Percentiles rank a stretch among this genome's conserved stretches.
These are phyloP conservation scores for Alloascoidea africana DNA, from an alignment of 805 yeast genomes.

Conservation along the genomic window DNA sequence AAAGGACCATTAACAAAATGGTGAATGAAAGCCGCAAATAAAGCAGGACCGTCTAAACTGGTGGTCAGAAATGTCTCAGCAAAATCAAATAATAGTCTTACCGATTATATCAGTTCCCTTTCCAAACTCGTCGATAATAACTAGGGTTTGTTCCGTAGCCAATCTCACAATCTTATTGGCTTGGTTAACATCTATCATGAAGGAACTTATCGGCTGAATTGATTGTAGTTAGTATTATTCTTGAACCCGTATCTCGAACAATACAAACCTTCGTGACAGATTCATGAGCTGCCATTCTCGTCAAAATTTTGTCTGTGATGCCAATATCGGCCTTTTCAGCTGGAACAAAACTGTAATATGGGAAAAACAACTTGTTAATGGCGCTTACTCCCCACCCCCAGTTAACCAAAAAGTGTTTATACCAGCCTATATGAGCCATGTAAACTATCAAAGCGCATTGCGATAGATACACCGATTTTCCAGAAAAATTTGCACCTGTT, in stretches of 20 bases:
- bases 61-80: neutral
- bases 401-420: neutral
- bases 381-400: no score
- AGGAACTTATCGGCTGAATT: constrained; percentile 24
- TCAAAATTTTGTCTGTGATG: constrained; percentile 28
- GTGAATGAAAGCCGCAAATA: neutral
- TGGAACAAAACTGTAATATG: constrained; percentile 30
- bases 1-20: neutral
- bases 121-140: constrained; percentile 39
- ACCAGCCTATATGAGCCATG: constrained; percentile 34
- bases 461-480: constrained; percentile 34
- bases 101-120: constrained; percentile 33
- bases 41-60: neutral
- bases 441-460: constrained; percentile 33
- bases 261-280: constrained; percentile 20
- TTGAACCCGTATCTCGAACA: no score
- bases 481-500: constrained; percentile 36
- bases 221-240: no score
- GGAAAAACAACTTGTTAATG: no score
- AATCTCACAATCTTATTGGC: constrained; percentile 26
- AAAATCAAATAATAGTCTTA: constrained; percentile 2
- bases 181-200: constrained; percentile 31
- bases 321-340: constrained; percentile 30
- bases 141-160: constrained; percentile 23
- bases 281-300: constrained; percentile 29